Evolutionary conservation across 768 basidiomycete genomes (phyloP).

Genomic region (Naganishia antarctica): DNA sequence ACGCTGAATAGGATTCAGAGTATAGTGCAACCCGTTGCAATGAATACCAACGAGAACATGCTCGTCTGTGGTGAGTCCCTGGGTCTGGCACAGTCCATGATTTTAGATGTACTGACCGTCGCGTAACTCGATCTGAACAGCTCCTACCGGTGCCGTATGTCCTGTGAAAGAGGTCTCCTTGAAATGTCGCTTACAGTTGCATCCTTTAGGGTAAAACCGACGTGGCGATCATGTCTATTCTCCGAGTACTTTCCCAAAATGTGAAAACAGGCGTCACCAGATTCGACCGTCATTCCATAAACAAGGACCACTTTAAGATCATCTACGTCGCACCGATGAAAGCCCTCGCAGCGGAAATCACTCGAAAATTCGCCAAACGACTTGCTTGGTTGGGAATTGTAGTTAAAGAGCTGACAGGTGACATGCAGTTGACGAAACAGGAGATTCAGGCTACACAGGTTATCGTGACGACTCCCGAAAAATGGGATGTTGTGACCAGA

Average conservation of each 20-base stretch:
- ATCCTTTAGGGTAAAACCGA: conserved; percentile 88
- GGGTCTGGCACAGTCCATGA: neutral
- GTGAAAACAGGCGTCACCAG: conserved; percentile 30
- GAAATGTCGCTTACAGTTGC: conserved; percentile 7
- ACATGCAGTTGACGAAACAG: conserved; percentile 92
- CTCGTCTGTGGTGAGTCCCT: conserved; percentile 68
- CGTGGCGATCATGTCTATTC: conserved; percentile 86
- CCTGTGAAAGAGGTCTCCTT: neutral
- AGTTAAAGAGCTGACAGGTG: conserved; percentile 90
- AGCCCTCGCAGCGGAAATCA: conserved; percentile 90
- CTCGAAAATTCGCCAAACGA: conserved; percentile 83
- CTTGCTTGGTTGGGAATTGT: conserved; percentile 78
- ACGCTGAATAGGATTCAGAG: conserved; percentile 91
- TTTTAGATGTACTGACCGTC: neutral
- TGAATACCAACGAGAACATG: conserved; percentile 92
- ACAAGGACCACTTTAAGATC: conserved; percentile 77
- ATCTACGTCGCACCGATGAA: conserved; percentile 99
- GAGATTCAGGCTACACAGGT: conserved; percentile 95
- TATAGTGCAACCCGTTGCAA: conserved; percentile 87
- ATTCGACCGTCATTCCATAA: conserved; percentile 54
- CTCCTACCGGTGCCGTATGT: conserved; percentile 90
- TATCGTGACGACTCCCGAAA: conserved; percentile 97
- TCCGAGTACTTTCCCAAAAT: conserved; percentile 79
- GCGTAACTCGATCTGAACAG: conserved; percentile 51
- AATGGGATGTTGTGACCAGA: conserved; percentile 98